Base-by-base conservation (phyloP, 192 early-diverging fungal species). In the Coemansia sp. region DNA sequence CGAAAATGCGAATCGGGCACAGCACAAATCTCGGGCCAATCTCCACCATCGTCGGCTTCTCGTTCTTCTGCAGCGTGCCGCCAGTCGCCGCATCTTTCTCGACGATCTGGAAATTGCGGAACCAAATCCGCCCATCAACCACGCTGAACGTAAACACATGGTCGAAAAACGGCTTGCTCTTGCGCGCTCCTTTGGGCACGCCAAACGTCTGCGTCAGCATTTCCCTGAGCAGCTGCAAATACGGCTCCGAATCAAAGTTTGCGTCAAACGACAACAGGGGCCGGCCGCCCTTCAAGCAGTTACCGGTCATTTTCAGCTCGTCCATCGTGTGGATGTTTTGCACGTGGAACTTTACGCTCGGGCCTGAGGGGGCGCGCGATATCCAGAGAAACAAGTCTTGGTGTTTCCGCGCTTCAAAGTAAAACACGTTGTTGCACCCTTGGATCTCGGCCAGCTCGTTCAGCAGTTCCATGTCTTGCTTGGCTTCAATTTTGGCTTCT, bases 241-340 rank as follows among this genome's bases (percentile, higher is more conserved):
- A 90, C 26, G 95, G 93, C 62, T 87, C 78, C 55, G 74, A 82
- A 59, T 98, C 95, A 83, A 99, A 99, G 65, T 76, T 89, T 56
- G 89, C 83, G 74, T 99, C 97, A 78, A 99, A 99, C 8, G 93
- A 94, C 22, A 99, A 82, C 26, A 99, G 88, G 15, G 93, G 93
- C 46, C 97, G 91, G 15, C 94, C 96, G 19, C 95, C 95, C 71
- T 97, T 97, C 48, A 99, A 82, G 75, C 93, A 96, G 83, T 99
- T 99, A 62, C 97, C 97, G 3, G 93, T 95, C 91, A 99, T 92
- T 57, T 93, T 92, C 31, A 99, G 87, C 76, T 99, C 97, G 71
- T 97, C 93, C 95, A 99, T 97, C 22, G 97, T 99, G 74, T 99
- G 97, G 59, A 99, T 88, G 74, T 96, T 97, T 70, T 93, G 91